Base-by-base conservation (phyloP, 2,329 filamentous ascomycete species). In the Fusarium cyanostomum region DNA sequence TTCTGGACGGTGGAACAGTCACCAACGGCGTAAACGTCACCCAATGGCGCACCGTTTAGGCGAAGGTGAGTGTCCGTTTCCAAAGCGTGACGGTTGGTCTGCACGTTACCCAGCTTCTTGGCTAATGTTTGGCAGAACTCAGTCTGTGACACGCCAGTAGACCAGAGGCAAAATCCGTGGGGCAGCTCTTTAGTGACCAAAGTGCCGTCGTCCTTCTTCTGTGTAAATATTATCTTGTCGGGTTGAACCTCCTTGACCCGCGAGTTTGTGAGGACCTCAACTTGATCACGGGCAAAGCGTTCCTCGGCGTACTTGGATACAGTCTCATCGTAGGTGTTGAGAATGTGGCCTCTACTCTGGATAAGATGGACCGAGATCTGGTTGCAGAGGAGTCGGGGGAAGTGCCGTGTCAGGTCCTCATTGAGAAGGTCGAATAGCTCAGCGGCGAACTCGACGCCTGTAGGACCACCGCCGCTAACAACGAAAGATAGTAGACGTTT, bases 311-410 rank as follows among this genome's bases (percentile, higher is more conserved):
- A 99, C 73, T 89, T 88, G 10, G 94, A 97, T 2, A 99, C 84
- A 0, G 92, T 90, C 78, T 99, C 95, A 66, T 99, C 95, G 74
- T 99, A 99, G 0, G 95, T 99, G 80, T 99, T 99, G 27, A 99
- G 83, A 64, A 99, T 99, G 70, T 99, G 95, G 35, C 91, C 89
- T 57, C 95, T 87, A 71, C 92, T 96, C 74, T 99, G 95, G 62
- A 99, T 97, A 42, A 99, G 84, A 73, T 99, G 96, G 1, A 99
- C 94, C 0, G 95, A 98, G 44, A 99, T 96, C 75, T 99, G 93
- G 74, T 98, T 98, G 61, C 95, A 88, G n/a, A 99, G 79, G 27
- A 99, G 87, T 62, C 89, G 89, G 3, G 95, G 95, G 76, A 97
- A 99, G 69, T 91, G 87, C 49, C 84, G 82, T 38, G 89, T 89